Percentiles rank a stretch among this genome's conserved stretches.
These are phyloP conservation scores for Rhizophagus prolifer DNA, from an alignment of 192 early-diverging fungal genomes.

Conservation along the genomic window DNA sequence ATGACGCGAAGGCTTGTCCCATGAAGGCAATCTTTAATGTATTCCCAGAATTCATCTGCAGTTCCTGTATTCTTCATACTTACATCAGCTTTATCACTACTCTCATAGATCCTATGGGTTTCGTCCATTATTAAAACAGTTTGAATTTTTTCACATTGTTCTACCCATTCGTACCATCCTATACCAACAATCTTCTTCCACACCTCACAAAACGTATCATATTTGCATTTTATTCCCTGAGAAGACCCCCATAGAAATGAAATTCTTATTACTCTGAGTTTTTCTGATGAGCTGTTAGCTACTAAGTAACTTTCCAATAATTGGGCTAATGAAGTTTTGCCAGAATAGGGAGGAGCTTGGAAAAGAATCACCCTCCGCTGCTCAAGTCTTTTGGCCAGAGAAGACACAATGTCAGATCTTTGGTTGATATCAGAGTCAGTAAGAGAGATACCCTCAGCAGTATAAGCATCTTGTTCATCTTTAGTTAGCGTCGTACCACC, in stretches of 20 bases:
- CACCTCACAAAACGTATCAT: no score
- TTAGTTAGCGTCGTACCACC: constrained; percentile 9
- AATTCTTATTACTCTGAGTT: constrained; percentile 3
- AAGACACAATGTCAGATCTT: neutral
- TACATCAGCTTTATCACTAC: neutral
- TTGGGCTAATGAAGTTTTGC: no score
- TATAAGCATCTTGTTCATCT: neutral
- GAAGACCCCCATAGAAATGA: constrained; percentile 21
- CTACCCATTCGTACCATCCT: constrained; percentile 12
- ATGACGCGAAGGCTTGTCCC: neutral
- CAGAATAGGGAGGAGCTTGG: constrained; percentile 21
- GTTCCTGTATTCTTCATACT: neutral
- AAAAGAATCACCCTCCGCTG: constrained; percentile 4
- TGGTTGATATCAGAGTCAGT: no score
- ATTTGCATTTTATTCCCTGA: neutral
- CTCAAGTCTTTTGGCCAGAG: neutral
- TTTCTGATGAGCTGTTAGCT: neutral
- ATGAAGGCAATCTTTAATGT: constrained; percentile 16
- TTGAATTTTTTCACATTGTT: constrained; percentile 4
- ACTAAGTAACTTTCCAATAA: no score
- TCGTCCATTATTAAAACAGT: no score
- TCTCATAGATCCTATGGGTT: constrained; percentile 21
- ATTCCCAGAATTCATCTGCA: constrained; percentile 23
- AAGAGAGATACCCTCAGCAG: constrained; percentile 2
- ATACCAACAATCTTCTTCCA: neutral